Base-by-base conservation (phyloP, 2,329 filamentous ascomycete species). In the Fusarium sp. region DNA sequence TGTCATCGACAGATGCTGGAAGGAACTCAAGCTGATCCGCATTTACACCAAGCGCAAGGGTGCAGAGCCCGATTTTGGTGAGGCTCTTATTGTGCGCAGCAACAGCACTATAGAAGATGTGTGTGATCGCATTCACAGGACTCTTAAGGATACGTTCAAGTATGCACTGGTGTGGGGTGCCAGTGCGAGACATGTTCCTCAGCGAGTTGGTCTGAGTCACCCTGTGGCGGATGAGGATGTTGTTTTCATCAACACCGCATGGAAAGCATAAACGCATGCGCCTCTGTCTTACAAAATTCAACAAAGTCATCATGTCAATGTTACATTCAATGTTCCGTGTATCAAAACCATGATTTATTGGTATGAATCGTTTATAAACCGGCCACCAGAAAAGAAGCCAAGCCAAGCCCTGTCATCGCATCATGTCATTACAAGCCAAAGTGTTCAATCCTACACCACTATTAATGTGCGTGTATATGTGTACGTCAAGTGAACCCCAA, bases 41-140 rank as follows among this genome's bases (percentile, higher is more conserved):
- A 88, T 99, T 76, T 99, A 98, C 85, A 98, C 96, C 30, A 99
- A 99, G 86, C 90, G 96, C 75, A 97, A 98, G 84, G 95, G 95
- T 59, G 84, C 91, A 12, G 95, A 97, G 16, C 96, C 96, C 0
- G 90, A 95, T 79, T 99, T 99, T 78, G 83, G 81, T 66, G 96
- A 99, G 83, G 96, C 96, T 2, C 82, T 99, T 76, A 99, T 99
- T 78, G 96, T 99, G 72, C 88, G 97, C 63, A 90, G 86, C 78
- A 92, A 95, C 75, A 94, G 93, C 77, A 93, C 91, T 15, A 94
- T 99, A 77, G 96, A 98, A 83, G 95, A 99, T 81, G 96, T 99
- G 12, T 99, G 96, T 81, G 96, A 99, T 81, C 90, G 93, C 75
- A 92, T 99, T 73, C 96, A 99, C 83, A 87, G 96, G 68, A 96